Percentiles rank a stretch among this genome's conserved stretches.
Evolutionary conservation across 140 eudicot genomes (phyloP).

Genomic region (Senecio squalidus): DNA sequence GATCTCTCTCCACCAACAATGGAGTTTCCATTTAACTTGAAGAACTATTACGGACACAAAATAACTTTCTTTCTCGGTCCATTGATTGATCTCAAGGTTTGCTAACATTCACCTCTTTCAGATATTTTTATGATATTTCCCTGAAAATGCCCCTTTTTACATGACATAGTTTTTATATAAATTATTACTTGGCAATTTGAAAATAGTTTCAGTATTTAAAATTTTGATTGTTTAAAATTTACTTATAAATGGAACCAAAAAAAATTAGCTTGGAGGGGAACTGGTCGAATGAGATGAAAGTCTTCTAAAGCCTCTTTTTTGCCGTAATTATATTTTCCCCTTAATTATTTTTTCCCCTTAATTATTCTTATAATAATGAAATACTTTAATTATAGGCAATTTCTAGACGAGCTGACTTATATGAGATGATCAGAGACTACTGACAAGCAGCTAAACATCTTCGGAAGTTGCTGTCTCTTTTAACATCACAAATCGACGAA

Average conservation of each 20-base stretch:
- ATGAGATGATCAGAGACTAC: slow-evolving; percentile 77
- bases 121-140: too few relatives aligned
- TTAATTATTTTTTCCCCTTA: too few relatives aligned
- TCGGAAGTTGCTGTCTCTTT: slow-evolving; percentile 38
- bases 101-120: slow-evolving; percentile 25
- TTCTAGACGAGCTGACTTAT: slow-evolving; percentile 59
- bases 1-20: too few relatives aligned
- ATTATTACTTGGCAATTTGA: too few relatives aligned
- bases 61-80: too few relatives aligned
- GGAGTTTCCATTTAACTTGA: too few relatives aligned
- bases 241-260: not conserved
- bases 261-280: not conserved
- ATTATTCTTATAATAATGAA: not conserved
- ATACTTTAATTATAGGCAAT: slow-evolving; percentile 43
- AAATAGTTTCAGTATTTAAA: too few relatives aligned
- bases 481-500: slow-evolving; percentile 39
- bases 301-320: not conserved
- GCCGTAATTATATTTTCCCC: too few relatives aligned
- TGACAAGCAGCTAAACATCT: slow-evolving; percentile 64
- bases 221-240: too few relatives aligned
- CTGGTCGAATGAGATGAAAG: not conserved
- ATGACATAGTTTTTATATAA: too few relatives aligned
- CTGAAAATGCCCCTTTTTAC: too few relatives aligned
- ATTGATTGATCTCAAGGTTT: slow-evolving; percentile 79
- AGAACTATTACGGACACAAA: too few relatives aligned